Base-by-base conservation (phyloP, 352 stramenopile genomes). In the Globisporangium cylindrosporum region DNA sequence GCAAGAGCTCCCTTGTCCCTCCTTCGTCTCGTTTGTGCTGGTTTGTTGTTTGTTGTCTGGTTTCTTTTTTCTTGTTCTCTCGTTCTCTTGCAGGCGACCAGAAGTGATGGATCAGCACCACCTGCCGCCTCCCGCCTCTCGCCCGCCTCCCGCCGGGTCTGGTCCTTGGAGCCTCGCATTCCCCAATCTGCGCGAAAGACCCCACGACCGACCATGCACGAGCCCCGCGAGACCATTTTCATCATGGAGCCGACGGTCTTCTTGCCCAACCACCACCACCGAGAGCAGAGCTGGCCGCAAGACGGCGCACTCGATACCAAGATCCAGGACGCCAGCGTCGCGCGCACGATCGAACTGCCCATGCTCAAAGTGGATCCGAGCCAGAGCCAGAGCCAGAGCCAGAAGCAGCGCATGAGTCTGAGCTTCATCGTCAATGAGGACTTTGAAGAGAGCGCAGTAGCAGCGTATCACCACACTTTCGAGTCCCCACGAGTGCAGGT, bases 371-470 rank as follows among this genome's bases (percentile, higher is more conserved):
- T 46, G 55, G 18, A 60, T 18, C 55, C 55, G 20, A 60, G 55
- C 25, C 53, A 38, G 53, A 59, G 25, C 59, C 53, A 38, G 53
- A 59, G 25, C 59, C 72, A 12, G 20, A 59, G 25, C 59, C 72
- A 12, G 20, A 65, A 61, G 15, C 65, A 80, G 38, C 75, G 73
- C 60, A 90, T 90, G 82, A 82, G 76, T 48, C 73, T 90, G 32
- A 82, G 78, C 67, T 90, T 90, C 66, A 90, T 90, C 66, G 73
- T 81, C 2, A 83, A 88, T 64, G 69, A 72, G 0, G 38, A 53
- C 59, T 6, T 56, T 46, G 46, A 34, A 69, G 20, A 36, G 48
- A 15, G 56, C 53, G 24, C 55, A 20, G 4, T 27, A 43, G 22
- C 29, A 20, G 4, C 14, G 53, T 22, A 58, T 14, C 53, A 34